Conservation (phyloP, 2,329 filamentous ascomycete genomes). For the Lasiodiplodia citricola region DNA sequence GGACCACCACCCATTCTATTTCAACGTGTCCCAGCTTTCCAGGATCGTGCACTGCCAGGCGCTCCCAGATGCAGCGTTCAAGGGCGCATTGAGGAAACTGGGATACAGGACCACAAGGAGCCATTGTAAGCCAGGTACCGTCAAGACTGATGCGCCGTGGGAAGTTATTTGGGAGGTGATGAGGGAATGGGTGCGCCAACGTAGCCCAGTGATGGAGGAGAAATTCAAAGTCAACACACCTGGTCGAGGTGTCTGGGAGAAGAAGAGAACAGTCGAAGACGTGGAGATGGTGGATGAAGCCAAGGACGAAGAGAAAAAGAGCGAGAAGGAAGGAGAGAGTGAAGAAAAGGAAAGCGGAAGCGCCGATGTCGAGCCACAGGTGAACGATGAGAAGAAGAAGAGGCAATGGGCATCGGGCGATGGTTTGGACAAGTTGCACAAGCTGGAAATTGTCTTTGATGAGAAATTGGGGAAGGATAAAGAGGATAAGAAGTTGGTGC, state of each 20-base stretch:
- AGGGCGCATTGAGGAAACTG: constrained; percentile 78
- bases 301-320: constrained; percentile 41
- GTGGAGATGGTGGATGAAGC: constrained; percentile 32
- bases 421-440: constrained; percentile 30
- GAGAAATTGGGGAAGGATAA: constrained; percentile 76
- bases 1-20: constrained; percentile 77
- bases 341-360: neutral
- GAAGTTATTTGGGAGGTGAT: constrained; percentile 89
- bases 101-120: constrained; percentile 85
- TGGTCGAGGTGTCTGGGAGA: constrained; percentile 70
- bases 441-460: constrained; percentile 75
- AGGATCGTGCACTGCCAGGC: constrained; percentile 80
- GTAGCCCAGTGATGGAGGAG: constrained; percentile 74
- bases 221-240: constrained; percentile 72
- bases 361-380: neutral
- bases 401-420: neutral
- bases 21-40: constrained; percentile 75
- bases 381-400: neutral
- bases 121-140: constrained; percentile 85
- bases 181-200: constrained; percentile 87
- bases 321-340: constrained; percentile 38
- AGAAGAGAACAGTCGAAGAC: constrained; percentile 38
- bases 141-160: constrained; percentile 96
- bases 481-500: constrained; percentile 69
- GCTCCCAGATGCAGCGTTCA: constrained; percentile 77